phyloP scores from a whole-genome alignment of 2,329 filamentous ascomycete genomes.

The Penicillium sp. region DNA sequence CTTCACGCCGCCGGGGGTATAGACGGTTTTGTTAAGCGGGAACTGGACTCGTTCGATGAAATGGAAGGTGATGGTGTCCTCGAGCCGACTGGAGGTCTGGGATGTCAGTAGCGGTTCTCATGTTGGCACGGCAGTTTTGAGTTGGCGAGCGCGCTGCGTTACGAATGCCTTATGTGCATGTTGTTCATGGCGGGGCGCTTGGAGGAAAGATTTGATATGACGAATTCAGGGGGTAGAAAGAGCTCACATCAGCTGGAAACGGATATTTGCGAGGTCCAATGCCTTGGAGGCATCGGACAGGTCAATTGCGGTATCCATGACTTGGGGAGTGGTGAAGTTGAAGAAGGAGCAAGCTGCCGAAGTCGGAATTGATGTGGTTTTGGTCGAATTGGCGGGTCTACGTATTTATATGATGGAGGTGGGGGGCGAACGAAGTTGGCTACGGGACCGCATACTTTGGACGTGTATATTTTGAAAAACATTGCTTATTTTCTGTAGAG shows the following conservation, averaged over 20 bases:
- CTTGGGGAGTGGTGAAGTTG: constrained; percentile 13
- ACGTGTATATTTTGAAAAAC: no score
- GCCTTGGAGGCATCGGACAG: constrained; percentile 83
- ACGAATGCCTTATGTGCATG: neutral
- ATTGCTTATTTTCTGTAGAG: no score
- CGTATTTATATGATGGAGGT: neutral
- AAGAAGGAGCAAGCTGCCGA: constrained; percentile 16
- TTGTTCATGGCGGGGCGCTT: constrained; percentile 9
- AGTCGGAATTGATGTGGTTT: constrained; percentile 10
- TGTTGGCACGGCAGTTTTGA: neutral
- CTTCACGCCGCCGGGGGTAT: constrained; percentile 75
- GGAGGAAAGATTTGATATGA: neutral
- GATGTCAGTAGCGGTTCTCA: constrained; percentile 12
- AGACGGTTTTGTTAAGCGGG: constrained; percentile 86
- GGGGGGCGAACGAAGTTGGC: neutral
- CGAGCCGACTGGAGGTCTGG: constrained; percentile 70
- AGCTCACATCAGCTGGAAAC: constrained; percentile 86
- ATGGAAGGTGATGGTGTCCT: constrained; percentile 97
- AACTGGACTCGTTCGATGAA: constrained; percentile 98
- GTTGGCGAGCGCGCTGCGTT: neutral
- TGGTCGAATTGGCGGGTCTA: neutral
- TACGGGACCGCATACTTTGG: no score
- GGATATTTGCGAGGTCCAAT: constrained; percentile 86
- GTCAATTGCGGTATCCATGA: constrained; percentile 90
- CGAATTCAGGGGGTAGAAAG: constrained; percentile 4